Evolutionary conservation across 805 yeast species (phyloP), one percentile per base, ranked within the genome.

Genomic region (Ascoidea rubescens): DNA sequence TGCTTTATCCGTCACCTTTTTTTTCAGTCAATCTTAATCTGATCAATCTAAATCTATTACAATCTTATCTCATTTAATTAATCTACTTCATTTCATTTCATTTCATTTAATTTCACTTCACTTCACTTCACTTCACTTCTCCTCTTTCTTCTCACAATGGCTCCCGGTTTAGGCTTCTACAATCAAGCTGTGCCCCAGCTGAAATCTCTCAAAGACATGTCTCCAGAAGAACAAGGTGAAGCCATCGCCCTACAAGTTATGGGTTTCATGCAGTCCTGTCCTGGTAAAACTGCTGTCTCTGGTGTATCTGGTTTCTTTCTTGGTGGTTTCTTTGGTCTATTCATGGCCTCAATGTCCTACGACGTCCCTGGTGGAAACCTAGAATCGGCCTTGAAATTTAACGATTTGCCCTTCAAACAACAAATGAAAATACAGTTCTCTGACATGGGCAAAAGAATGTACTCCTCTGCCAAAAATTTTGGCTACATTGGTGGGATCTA

Each of bases 281-380:
- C 97, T 0, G 98, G 97, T 17, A 91, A 93, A 64, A 79, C 96
- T 0, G 82, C 75, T 30, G 81, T 90, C 73, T 84, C 96, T 32
- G 98, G 96, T 55, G 96, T 83, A 21, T 82, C 95, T 12, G 98
- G 98, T 28, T 91, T 87, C 67, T 90, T 83, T 45, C 78, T 91
- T 44, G 98, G 98, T 69, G 98, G 97, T 55, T 85, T 90, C 54
- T 89, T 91, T 66, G 97, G 98, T 56, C 70, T 93, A 49, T 89
- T 91, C 71, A 93, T 91, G 97, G 91, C 93, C 3, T 69, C 74
- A 49, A 69, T 70, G 72, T 63, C 67, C 0, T 68, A 77, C 67
- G 81, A 66, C 55, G 87, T 85, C 1, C 88, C 95, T 1, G 72
- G 78, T 6, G 84, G 88, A 45, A 68, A 71, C 31, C 57, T 60